These are phyloP conservation scores for Schizosaccharomyces versatilis DNA, from an alignment of 1,139 yeast species.

Conservation along the genomic window DNA sequence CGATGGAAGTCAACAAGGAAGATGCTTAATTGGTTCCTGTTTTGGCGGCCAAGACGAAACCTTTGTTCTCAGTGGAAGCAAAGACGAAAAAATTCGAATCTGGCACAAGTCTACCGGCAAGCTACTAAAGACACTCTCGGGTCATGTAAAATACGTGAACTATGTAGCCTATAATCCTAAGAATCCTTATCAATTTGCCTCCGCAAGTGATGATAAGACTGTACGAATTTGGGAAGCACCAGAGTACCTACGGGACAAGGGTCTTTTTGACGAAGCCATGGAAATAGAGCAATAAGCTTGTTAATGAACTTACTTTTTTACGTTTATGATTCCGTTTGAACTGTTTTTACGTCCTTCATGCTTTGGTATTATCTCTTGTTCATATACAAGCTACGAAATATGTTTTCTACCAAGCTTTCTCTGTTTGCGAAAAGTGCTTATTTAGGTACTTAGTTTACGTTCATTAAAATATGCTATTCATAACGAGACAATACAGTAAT, in stretches of 20 bases:
- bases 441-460: too few species aligned
- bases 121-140: constrained; percentile 30
- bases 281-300: too few species aligned
- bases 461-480: too few species aligned
- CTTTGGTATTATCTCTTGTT: too few species aligned
- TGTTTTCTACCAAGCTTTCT: too few species aligned
- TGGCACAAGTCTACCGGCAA: not conserved
- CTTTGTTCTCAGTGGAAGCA: constrained; percentile 42
- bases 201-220: constrained; percentile 61
- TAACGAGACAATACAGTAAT: too few species aligned
- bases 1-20: constrained; percentile 49
- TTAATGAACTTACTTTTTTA: too few species aligned
- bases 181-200: constrained; percentile 39
- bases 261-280: too few species aligned
- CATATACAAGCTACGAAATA: too few species aligned
- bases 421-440: too few species aligned
- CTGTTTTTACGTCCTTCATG: too few species aligned
- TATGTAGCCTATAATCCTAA: constrained; percentile 55
- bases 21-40: constrained; percentile 52
- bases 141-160: constrained; percentile 46
- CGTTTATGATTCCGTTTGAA: too few species aligned
- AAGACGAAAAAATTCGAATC: constrained; percentile 2
- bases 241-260: not conserved
- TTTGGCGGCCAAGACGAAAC: constrained; percentile 54
- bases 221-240: constrained; percentile 13